These are phyloP conservation scores for Colletotrichum euphorbiae DNA, from an alignment of 2,329 filamentous ascomycete species.

Conservation along the genomic window DNA sequence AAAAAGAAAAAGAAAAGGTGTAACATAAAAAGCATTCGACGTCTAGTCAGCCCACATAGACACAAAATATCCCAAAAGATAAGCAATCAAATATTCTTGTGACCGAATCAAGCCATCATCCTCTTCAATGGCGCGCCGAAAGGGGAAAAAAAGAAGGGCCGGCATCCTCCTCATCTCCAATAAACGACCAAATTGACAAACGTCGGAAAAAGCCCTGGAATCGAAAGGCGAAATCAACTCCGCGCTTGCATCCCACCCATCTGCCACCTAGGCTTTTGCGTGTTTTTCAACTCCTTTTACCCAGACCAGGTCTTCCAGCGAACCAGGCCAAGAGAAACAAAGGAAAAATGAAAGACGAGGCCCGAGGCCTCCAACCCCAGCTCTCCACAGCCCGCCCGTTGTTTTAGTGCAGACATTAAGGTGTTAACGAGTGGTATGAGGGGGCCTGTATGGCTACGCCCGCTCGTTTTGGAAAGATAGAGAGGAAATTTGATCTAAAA, in stretches of 20 bases:
- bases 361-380: neutral
- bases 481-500: neutral
- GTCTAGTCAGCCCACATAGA: slow-evolving; percentile 8
- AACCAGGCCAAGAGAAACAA: slow-evolving; percentile 19
- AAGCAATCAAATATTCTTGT: slow-evolving; percentile 2
- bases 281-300: slow-evolving; percentile 16
- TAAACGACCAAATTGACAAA: slow-evolving; percentile 3
- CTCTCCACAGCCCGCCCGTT: neutral
- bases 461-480: slow-evolving; percentile 3
- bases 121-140: slow-evolving; percentile 5
- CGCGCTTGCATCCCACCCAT: neutral
- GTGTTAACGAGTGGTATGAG: slow-evolving; percentile 21
- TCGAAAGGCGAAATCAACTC: slow-evolving; percentile 1
- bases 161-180: slow-evolving; percentile 20
- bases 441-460: slow-evolving; percentile 13
- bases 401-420: slow-evolving; percentile 28
- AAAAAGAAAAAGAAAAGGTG: neutral
- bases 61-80: neutral
- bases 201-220: neutral
- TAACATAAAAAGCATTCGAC: neutral
- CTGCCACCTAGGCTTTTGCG: neutral
- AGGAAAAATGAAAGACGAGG: neutral
- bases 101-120: neutral
- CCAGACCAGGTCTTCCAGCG: slow-evolving; percentile 31
- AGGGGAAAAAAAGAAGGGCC: slow-evolving; percentile 32